Evolutionary conservation across 2,329 filamentous ascomycete species (phyloP).

Genomic region (Allantophomopsis lycopodina): DNA sequence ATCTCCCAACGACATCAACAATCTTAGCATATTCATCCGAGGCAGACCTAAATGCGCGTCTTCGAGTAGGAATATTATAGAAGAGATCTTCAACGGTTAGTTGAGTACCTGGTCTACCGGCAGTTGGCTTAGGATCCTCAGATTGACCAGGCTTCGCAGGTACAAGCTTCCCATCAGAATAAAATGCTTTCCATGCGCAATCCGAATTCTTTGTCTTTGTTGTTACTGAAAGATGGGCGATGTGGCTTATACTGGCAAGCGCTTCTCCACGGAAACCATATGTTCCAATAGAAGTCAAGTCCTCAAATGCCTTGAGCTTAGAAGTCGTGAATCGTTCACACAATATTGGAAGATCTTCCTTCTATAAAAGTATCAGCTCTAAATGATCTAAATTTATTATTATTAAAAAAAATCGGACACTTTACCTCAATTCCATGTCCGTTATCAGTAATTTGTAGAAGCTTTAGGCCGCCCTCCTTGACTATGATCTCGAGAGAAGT

Average conservation of each 20-base stretch:
- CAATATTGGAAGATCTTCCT: slow-evolving; percentile 80
- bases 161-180: slow-evolving; percentile 67
- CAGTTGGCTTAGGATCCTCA: slow-evolving; percentile 73
- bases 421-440: slow-evolving; percentile 83
- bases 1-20: slow-evolving; percentile 83
- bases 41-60: slow-evolving; percentile 77
- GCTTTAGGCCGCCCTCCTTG: slow-evolving; percentile 88
- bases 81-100: slow-evolving; percentile 96
- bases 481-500: slow-evolving; percentile 82
- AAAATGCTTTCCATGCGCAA: slow-evolving; percentile 83
- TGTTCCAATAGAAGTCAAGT: slow-evolving; percentile 76
- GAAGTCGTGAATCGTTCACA: slow-evolving; percentile 96
- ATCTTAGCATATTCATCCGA: slow-evolving; percentile 98
- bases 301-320: slow-evolving; percentile 87
- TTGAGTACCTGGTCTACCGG: slow-evolving; percentile 80
- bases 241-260: slow-evolving; percentile 93
- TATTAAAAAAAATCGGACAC: no score
- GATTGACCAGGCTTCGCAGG: slow-evolving; percentile 80
- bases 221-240: slow-evolving; percentile 88
- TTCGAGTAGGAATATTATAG: slow-evolving; percentile 84
- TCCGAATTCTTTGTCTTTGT: slow-evolving; percentile 83
- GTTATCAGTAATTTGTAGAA: slow-evolving; percentile 95
- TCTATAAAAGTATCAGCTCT: slow-evolving; percentile 31
- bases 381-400: no score
- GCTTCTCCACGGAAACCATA: slow-evolving; percentile 98